Base-by-base conservation (phyloP, 768 basidiomycete species). In the Tulasnella sp. region DNA sequence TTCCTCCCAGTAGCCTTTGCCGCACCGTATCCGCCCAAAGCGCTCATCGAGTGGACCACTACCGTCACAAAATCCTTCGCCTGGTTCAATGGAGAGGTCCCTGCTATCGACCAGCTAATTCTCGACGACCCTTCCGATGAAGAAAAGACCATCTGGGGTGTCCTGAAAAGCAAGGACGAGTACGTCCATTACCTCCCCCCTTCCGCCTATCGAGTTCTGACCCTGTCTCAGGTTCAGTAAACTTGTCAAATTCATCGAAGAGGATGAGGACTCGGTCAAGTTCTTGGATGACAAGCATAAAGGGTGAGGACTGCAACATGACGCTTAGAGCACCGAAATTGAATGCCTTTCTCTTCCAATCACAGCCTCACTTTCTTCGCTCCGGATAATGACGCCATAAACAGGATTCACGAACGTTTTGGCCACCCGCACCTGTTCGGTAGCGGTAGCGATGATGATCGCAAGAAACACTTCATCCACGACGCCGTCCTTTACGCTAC, bases 351-450 rank as follows among this genome's bases (percentile, higher is more conserved):
- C 23, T 23, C 49, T 3, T 40, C 2, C 15, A 15, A 14, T 23
- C 6, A n/a, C n/a, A 59, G 58, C 23, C 2, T 52, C 12, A 59
- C 58, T 23, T 59, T 59, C 51, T 54, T 59, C 49, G 58, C 58
- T 14, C 58, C 58, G 11, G 41, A 57, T 31, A 59, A 59, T 23
- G 37, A 54, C 21, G 58, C 58, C 12, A 12, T 59, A 14, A 32
- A 41, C 15, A 25, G 29, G 23, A n/a, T 31, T 23, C n/a, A n/a
- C n/a, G n/a, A n/a, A n/a, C n/a, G n/a, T n/a, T 36, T 39, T 39
- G 35, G 45, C 27, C 17, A 43, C 34, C 15, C 21, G 11, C 23
- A 41, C 32, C 23, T 41, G 25, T 39, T 41, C 53, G 39, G 43
- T 29, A 53, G 54, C n/a, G 49, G 35, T 51, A 14, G 36, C 15